Evolutionary conservation across 352 stramenopile genomes (phyloP).

Genomic region (Aphanomyces invadans): DNA sequence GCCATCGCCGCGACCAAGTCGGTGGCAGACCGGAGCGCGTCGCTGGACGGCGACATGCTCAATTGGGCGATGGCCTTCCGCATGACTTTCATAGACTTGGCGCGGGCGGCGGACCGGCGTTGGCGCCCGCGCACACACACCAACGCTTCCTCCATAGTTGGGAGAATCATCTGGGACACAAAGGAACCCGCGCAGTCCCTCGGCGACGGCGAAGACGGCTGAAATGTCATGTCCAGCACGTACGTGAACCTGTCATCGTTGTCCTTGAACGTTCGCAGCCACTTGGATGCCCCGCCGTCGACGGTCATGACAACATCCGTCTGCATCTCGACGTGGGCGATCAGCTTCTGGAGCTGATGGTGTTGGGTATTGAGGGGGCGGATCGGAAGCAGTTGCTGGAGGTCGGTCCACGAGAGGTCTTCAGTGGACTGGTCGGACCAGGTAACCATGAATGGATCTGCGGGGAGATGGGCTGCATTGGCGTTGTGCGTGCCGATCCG

Average conservation of each 20-base stretch:
- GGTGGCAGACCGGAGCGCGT: conserved; percentile 41
- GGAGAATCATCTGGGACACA: neutral
- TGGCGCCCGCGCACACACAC: conserved; percentile 48
- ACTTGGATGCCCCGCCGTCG: neutral
- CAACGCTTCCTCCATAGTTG: conserved; percentile 25
- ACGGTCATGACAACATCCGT: neutral
- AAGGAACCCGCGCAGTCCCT: neutral
- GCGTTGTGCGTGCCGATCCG: neutral
- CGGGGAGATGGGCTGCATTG: too few relatives aligned
- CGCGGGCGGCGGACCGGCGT: conserved; percentile 29
- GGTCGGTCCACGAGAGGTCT: conserved; percentile 37
- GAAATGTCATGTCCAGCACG: conserved; percentile 13
- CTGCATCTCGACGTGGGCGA: conserved; percentile 16
- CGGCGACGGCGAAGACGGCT: neutral
- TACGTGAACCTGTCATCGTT: neutral
- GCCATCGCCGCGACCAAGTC: conserved; percentile 40
- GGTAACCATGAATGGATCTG: conserved; percentile 40
- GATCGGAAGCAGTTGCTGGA: conserved; percentile 50
- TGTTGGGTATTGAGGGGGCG: conserved; percentile 63
- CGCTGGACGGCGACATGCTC: conserved; percentile 41
- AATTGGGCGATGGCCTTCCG: conserved; percentile 33
- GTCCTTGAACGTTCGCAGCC: conserved; percentile 14
- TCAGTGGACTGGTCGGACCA: conserved; percentile 51
- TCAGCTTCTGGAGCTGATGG: conserved; percentile 43
- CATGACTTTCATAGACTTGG: conserved; percentile 29